Base-by-base conservation (phyloP, 2,329 filamentous ascomycete genomes). In the Diaporthe capsici region DNA sequence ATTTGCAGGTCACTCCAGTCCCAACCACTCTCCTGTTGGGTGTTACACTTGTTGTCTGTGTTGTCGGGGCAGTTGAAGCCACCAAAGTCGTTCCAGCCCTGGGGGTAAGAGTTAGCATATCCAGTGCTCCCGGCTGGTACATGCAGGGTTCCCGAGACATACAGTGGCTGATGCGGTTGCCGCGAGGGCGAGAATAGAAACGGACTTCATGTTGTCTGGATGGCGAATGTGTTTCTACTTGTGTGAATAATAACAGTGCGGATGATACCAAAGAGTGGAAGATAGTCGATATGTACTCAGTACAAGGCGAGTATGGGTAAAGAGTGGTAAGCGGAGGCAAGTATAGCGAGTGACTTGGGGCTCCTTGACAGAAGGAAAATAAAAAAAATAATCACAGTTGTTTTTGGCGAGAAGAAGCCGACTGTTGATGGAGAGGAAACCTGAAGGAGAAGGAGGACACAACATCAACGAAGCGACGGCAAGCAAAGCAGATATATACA, bases 41-140 rank as follows among this genome's bases (percentile, higher is more conserved):
- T 83, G 75, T 90, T 91, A 85, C 96, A 98, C 80, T 93, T 85
- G 87, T 97, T 97, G 87, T 95, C 87, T 81, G 90, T 91, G 88
- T 94, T 95, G 76, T 86, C 85, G 17, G 95, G 95, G 83, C 89
- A 93, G 67, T 87, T 87, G 88, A 92, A 97, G 76, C 87, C 82
- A 73, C 82, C 80, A 70, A 86, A 86, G 34, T 81, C 72, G 70
- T 78, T 75, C 72, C 73, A 76, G 68, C 71, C 73, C 75, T 76
- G 80, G 74, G 76, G 37, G 8, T 44, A 10, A 81, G 81, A 57
- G 67, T 74, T 17, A 77, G 74, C 53, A 60, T 51, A 15, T 47
- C 12, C 25, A 28, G 34, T 55, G 5, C 20, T 37, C 13, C 39
- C 20, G 17, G 61, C 25, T 22, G 22, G 60, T 28, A 34, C 12